Conservation (phyloP, 2,329 filamentous ascomycete species). For the Phialocephala subalpina region DNA sequence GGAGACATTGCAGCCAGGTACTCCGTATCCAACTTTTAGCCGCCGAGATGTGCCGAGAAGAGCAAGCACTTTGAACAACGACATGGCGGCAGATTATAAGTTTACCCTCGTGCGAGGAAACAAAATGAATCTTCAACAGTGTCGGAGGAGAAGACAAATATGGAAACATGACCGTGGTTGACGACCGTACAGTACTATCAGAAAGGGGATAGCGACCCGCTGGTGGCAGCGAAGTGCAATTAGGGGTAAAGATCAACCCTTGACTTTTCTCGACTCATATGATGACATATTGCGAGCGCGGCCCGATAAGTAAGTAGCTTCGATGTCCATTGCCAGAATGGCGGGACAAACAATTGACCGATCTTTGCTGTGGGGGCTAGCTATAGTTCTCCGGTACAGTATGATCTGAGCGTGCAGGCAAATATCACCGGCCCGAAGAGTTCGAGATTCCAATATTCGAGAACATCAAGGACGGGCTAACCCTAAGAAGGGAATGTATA, state of each 20-base stretch:
- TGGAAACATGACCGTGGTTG: not conserved
- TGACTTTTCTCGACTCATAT: not conserved
- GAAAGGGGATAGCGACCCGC: not conserved
- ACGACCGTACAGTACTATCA: not conserved
- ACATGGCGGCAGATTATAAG: constrained; percentile 6
- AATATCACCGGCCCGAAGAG: not conserved
- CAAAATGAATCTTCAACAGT: not conserved
- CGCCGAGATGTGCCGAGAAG: constrained; percentile 8
- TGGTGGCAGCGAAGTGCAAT: constrained; percentile 3
- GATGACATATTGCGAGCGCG: constrained; percentile 10
- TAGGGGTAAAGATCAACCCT: constrained; percentile 10
- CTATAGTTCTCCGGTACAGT: no score
- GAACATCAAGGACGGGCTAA: not conserved
- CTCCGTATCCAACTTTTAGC: constrained; percentile 3
- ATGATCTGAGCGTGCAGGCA: not conserved
- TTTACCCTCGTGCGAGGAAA: constrained; percentile 11
- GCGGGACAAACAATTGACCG: constrained; percentile 7
- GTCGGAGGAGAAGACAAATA: not conserved
- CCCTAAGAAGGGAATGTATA: not conserved
- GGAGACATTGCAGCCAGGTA: constrained; percentile 5
- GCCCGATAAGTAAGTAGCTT: constrained; percentile 8
- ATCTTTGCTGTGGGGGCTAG: not conserved
- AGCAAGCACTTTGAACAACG: not conserved
- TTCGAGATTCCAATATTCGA: no score
- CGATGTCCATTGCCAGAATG: constrained; percentile 12